A percentile compares a stretch with the other conserved stretches of the same genome.
phyloP scores from a whole-genome alignment of 495 filamentous ascomycete genomes.

The Podospora australis region DNA sequence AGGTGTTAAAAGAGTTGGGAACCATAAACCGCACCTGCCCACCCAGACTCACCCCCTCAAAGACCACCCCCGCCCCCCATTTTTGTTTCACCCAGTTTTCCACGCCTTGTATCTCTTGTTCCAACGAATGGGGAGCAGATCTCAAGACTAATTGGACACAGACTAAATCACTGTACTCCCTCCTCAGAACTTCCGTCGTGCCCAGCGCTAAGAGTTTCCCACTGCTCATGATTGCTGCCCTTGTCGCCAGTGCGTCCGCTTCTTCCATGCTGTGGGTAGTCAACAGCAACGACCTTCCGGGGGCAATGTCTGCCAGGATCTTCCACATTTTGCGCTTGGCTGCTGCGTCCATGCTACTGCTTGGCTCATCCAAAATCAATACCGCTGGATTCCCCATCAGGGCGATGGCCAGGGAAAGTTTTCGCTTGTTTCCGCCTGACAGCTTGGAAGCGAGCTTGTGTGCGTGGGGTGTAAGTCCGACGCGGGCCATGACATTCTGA shows the following conservation, averaged over 20 bases:
- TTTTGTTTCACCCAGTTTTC: slow-evolving; percentile 51
- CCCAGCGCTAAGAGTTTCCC: slow-evolving; percentile 58
- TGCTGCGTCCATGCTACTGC: slow-evolving; percentile 60
- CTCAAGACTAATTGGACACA: slow-evolving; percentile 64
- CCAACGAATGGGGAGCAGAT: slow-evolving; percentile 58
- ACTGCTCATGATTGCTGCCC: slow-evolving; percentile 59
- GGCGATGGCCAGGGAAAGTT: background rate
- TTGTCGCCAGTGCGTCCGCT: slow-evolving; percentile 60
- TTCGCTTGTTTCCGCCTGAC: slow-evolving; percentile 35
- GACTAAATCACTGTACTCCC: slow-evolving; percentile 52
- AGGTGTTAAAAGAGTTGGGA: slow-evolving; percentile 31
- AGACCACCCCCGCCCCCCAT: slow-evolving; percentile 47
- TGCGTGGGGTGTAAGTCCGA: slow-evolving; percentile 51
- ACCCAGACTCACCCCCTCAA: slow-evolving; percentile 66
- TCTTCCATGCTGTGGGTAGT: slow-evolving; percentile 76
- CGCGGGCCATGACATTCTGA: slow-evolving; percentile 44
- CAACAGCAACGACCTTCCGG: slow-evolving; percentile 53
- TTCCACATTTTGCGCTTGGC: slow-evolving; percentile 68
- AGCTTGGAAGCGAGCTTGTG: slow-evolving; percentile 44
- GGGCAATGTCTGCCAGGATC: slow-evolving; percentile 50
- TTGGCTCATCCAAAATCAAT: slow-evolving; percentile 53
- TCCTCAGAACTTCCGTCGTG: slow-evolving; percentile 51
- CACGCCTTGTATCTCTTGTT: slow-evolving; percentile 55
- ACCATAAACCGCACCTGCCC: slow-evolving; percentile 74
- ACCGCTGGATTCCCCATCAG: slow-evolving; percentile 2